These are phyloP conservation scores for Coemansia sp. DNA, from an alignment of 192 early-diverging fungal genomes.

Conservation along the genomic window DNA sequence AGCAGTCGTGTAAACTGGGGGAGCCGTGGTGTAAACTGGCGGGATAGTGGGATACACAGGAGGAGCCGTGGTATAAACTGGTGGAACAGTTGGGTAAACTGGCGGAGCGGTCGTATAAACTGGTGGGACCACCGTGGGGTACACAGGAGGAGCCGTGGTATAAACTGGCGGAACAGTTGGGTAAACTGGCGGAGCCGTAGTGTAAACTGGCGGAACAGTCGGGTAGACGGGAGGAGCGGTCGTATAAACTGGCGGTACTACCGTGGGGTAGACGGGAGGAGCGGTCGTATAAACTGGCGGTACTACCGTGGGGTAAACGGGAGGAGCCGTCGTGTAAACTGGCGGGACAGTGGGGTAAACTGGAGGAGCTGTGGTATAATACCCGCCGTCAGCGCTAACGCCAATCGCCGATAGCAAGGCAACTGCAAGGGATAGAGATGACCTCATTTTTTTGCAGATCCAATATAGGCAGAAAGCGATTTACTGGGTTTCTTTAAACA, in stretches of 20 bases:
- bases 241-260: not conserved
- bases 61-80: not conserved
- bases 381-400: slow-evolving; percentile 8
- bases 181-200: not conserved
- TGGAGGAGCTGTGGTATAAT: slow-evolving; percentile 6
- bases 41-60: not conserved
- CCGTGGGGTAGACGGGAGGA: not conserved
- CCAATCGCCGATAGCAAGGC: slow-evolving; percentile 12
- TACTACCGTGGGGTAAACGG: not conserved
- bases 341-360: not conserved
- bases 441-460: slow-evolving; percentile 25
- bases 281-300: not conserved
- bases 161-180: not conserved
- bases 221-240: not conserved
- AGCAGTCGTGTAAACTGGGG: not conserved
- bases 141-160: not conserved
- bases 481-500: not conserved
- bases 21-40: not conserved
- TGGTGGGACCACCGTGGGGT: not conserved
- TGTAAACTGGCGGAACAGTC: not conserved
- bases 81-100: not conserved
- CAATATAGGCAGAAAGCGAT: not conserved
- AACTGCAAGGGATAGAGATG: slow-evolving; percentile 16
- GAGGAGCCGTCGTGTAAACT: not conserved
- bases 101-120: not conserved